phyloP scores from a whole-genome alignment of 2,329 filamentous ascomycete species.

The Phialophora verrucosa region DNA sequence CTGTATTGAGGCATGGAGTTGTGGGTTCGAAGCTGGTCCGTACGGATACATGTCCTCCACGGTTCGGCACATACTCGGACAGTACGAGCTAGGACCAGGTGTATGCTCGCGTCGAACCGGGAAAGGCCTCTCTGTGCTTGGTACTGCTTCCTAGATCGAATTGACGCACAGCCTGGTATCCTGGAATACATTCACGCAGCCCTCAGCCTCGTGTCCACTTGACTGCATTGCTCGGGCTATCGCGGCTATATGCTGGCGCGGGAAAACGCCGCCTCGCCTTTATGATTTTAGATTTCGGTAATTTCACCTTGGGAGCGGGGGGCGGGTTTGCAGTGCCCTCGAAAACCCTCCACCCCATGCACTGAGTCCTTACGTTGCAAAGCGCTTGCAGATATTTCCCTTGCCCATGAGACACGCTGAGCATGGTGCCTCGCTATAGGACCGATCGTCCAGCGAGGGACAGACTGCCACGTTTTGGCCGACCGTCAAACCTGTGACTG shows the following conservation, averaged over 20 bases:
- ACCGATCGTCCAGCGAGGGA: conserved; percentile 35
- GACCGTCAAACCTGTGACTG: conserved; percentile 1
- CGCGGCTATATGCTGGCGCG: conserved; percentile 14
- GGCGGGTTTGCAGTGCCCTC: conserved; percentile 2
- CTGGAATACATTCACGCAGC: background rate
- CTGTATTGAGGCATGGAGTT: background rate
- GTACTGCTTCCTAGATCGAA: background rate
- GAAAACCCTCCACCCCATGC: conserved; percentile 13
- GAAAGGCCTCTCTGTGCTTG: background rate
- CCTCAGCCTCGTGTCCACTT: conserved; percentile 3
- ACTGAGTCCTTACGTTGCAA: conserved; percentile 13
- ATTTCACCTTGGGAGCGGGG: background rate
- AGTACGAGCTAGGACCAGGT: too few species aligned
- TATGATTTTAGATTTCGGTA: conserved; percentile 18
- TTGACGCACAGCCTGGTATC: background rate
- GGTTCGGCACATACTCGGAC: background rate
- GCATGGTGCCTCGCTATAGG: conserved; percentile 4
- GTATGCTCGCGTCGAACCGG: background rate
- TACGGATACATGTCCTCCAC: background rate
- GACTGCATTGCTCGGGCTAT: background rate
- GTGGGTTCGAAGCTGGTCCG: background rate
- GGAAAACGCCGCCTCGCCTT: conserved; percentile 14
- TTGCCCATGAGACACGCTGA: conserved; percentile 5
- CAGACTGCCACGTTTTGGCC: conserved; percentile 18
- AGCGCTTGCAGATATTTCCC: conserved; percentile 18